These are phyloP conservation scores for Gossypium rotundifolium DNA, from an alignment of 345 rosid genomes.

Conservation along the genomic window DNA sequence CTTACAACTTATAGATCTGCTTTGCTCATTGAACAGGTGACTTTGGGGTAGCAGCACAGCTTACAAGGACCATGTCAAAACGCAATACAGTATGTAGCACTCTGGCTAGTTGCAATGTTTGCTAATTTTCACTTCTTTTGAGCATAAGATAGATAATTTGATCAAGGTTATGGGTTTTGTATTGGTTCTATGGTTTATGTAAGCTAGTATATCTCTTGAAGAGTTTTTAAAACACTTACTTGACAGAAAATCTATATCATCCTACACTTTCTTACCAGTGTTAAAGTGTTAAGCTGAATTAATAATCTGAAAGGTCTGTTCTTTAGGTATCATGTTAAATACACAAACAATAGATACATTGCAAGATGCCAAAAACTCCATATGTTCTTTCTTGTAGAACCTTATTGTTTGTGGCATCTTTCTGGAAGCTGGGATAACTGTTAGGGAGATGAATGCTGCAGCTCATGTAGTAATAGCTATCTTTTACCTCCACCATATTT, in stretches of 20 bases:
- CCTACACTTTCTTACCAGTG: neutral
- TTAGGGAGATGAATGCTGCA: neutral
- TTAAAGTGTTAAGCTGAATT: neutral
- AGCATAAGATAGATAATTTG: neutral
- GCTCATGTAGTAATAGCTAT: neutral
- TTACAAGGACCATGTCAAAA: slow-evolving; percentile 98
- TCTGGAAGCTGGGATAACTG: neutral
- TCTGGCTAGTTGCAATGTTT: neutral
- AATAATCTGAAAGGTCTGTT: neutral
- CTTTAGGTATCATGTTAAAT: neutral
- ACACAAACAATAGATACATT: neutral
- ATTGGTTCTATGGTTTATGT: slow-evolving; percentile 7
- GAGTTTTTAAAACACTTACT: neutral
- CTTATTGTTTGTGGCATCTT: slow-evolving; percentile 2
- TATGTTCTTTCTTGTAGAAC: neutral
- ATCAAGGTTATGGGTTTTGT: neutral
- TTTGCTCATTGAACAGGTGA: slow-evolving; percentile 57
- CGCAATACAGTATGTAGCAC: slow-evolving; percentile 68
- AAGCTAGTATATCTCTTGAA: neutral
- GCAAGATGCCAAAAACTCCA: neutral
- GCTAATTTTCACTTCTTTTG: neutral
- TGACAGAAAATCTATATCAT: neutral
- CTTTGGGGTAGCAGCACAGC: slow-evolving; percentile 99
- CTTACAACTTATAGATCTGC: neutral
- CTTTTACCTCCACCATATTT: neutral